phyloP scores from a whole-genome alignment of 495 filamentous ascomycete genomes.

The Polyplosphaeria fusca region DNA sequence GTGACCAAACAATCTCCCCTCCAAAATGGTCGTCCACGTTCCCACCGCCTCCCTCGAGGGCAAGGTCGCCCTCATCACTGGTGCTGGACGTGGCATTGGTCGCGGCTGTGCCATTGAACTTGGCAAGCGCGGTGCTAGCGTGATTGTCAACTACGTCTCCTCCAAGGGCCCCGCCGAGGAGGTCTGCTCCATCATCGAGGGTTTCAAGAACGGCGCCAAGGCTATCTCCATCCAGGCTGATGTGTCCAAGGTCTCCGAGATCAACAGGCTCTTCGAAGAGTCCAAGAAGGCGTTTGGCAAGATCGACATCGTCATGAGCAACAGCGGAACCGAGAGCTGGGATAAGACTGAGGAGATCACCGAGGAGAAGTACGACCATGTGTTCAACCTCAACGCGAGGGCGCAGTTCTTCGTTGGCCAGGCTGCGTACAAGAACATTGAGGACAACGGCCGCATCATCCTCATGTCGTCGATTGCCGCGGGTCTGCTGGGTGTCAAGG shows the following conservation, averaged over 20 bases:
- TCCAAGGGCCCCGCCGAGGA: constrained; percentile 59
- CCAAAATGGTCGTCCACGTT: constrained; percentile 36
- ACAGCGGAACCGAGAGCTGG: constrained; percentile 63
- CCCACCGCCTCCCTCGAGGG: constrained; percentile 51
- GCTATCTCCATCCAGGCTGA: constrained; percentile 67
- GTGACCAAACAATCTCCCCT: not conserved
- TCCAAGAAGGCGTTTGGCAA: constrained; percentile 65
- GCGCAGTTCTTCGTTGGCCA: constrained; percentile 84
- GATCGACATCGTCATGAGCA: constrained; percentile 73
- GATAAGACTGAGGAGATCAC: constrained; percentile 66
- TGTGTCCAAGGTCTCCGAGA: constrained; percentile 63
- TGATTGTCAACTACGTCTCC: constrained; percentile 76
- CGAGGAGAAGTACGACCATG: constrained; percentile 68
- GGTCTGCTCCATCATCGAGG: constrained; percentile 59
- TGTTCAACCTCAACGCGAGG: constrained; percentile 72
- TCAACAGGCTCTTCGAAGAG: constrained; percentile 59
- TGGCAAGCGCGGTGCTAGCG: constrained; percentile 64
- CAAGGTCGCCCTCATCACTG: constrained; percentile 73
- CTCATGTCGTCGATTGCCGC: constrained; percentile 59
- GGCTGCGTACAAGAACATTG: constrained; percentile 66
- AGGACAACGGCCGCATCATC: constrained; percentile 65
- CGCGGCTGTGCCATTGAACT: constrained; percentile 73
- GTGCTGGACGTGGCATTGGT: constrained; percentile 56
- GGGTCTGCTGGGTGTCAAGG: constrained; percentile 56
- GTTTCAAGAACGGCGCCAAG: constrained; percentile 57